Evolutionary conservation across 1,284 basidiomycete species (phyloP), one percentile per base, ranked within the genome.

Genomic region (Boletus mariae): DNA sequence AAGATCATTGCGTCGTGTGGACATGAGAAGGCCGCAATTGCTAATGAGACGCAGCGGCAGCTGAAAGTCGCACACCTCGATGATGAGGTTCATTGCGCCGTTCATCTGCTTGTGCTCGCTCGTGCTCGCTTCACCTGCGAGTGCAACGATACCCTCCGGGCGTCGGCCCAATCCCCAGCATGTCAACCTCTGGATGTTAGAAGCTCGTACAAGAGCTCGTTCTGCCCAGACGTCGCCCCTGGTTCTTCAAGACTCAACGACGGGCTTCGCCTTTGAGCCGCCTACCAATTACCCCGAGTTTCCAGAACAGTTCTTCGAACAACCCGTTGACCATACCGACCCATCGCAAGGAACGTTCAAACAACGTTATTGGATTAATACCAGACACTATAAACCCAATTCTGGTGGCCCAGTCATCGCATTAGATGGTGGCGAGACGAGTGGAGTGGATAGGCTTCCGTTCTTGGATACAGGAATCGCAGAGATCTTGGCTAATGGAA

Each of bases 291-390:
- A 65, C 55, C 59, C 65, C 35, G 75, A 77, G 47, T 87, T 87
- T 63, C 72, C 74, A 9, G 75, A 75, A 3, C 79, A 80, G 49
- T 92, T 85, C 76, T 92, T 95, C 71, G 73, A 79, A 52, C 94
- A 97, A 67, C 91, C 90, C 0, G 72, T 95, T 48, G 92, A 95
- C 67, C 94, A 98, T 65, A 85, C 86, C 57, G 74, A 77, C 38
- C 67, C 70, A 20, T 71, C 73, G 20, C 71, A 73, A 23, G 75
- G 77, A 51, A 84, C 79, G 3, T 92, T 86, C 68, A 69, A 73
- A 47, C 89, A 92, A 64, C 79, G 90, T 26, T 98, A 94, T 72
- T 98, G 94, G 93, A 78, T 94, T 45, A 94, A 87, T 65, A 81
- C 82, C n/a, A 80, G 87, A 32, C 84, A 92, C 69, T 98, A 96